Percentiles rank a stretch among this genome's conserved stretches.
Evolutionary conservation across 2,329 filamentous ascomycete species (phyloP).

Genomic region (Epichloe bromicola): DNA sequence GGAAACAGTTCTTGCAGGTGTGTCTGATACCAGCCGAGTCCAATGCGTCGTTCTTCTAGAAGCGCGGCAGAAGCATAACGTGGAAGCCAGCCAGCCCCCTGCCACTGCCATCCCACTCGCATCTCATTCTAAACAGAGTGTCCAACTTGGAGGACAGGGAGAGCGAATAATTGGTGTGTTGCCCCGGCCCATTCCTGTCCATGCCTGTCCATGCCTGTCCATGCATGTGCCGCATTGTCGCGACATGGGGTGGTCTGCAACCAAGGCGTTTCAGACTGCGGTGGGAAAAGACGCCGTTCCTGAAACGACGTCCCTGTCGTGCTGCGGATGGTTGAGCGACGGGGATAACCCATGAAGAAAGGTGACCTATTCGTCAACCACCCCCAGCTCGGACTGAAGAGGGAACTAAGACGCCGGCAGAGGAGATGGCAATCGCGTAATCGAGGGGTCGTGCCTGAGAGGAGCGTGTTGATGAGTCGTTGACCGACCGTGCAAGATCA

Average conservation of each 20-base stretch:
- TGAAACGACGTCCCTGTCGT: constrained; percentile 12
- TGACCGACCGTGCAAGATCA: neutral
- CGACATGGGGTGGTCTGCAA: constrained; percentile 5
- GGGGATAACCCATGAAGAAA: neutral
- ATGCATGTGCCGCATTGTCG: neutral
- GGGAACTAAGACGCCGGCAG: neutral
- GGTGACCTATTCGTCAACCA: constrained; percentile 1
- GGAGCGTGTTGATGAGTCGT: too few relatives aligned
- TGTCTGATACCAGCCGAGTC: too few relatives aligned
- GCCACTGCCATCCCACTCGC: neutral
- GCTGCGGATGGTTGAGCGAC: neutral
- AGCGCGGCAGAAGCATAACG: constrained; percentile 17
- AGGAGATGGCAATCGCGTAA: neutral
- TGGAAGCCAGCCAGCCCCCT: neutral
- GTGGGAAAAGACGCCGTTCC: constrained; percentile 17
- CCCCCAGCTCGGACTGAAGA: neutral
- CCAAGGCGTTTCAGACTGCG: constrained; percentile 15
- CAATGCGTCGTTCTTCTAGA: constrained; percentile 14
- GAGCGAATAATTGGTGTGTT: neutral
- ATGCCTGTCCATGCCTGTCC: neutral
- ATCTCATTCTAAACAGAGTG: constrained; percentile 2
- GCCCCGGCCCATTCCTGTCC: neutral
- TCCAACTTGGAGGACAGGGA: neutral
- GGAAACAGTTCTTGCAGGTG: too few relatives aligned
- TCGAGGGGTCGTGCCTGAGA: neutral